Conservation (phyloP, 202 grass and related monocot genomes). For the Saccharum hybrid region DNA sequence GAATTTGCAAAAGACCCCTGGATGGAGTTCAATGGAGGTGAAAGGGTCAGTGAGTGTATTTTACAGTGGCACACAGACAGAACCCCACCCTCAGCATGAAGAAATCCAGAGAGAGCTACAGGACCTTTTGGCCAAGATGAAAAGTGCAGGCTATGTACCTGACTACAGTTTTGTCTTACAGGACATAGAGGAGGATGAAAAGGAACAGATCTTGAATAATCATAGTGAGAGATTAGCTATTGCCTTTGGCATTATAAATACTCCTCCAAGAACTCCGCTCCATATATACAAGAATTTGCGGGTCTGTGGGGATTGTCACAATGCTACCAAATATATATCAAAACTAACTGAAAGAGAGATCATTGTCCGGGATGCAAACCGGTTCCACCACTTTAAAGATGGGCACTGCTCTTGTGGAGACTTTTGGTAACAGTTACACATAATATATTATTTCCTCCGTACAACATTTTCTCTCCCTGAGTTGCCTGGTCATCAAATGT, state of each 20-base stretch:
- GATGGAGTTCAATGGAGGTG: constrained; percentile 84
- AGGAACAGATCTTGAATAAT: constrained; percentile 71
- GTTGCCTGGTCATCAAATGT: constrained; percentile 7
- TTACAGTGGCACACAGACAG: constrained; percentile 67
- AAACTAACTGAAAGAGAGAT: constrained; percentile 75
- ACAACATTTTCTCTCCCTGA: constrained; percentile 25
- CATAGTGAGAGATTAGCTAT: constrained; percentile 84
- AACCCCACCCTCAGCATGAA: constrained; percentile 63
- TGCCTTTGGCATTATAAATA: constrained; percentile 76
- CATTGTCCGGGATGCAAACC: constrained; percentile 75
- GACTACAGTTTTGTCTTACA: constrained; percentile 83
- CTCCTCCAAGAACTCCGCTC: constrained; percentile 57
- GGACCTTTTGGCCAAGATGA: constrained; percentile 63
- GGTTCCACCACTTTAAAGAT: constrained; percentile 82
- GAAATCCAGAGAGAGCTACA: constrained; percentile 65
- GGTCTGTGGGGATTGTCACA: constrained; percentile 86
- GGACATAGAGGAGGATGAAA: constrained; percentile 79
- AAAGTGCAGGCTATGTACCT: constrained; percentile 66
- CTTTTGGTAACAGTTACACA: constrained; percentile 61
- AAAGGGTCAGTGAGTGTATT: constrained; percentile 68
- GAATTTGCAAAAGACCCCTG: constrained; percentile 71
- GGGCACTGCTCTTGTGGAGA: constrained; percentile 77
- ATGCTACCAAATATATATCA: constrained; percentile 77
- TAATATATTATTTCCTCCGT: constrained; percentile 13
- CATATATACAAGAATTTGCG: constrained; percentile 74